Evolutionary conservation across 352 stramenopile genomes (phyloP), one percentile per base, ranked within the genome.

Genomic region (Phytophthora pini): DNA sequence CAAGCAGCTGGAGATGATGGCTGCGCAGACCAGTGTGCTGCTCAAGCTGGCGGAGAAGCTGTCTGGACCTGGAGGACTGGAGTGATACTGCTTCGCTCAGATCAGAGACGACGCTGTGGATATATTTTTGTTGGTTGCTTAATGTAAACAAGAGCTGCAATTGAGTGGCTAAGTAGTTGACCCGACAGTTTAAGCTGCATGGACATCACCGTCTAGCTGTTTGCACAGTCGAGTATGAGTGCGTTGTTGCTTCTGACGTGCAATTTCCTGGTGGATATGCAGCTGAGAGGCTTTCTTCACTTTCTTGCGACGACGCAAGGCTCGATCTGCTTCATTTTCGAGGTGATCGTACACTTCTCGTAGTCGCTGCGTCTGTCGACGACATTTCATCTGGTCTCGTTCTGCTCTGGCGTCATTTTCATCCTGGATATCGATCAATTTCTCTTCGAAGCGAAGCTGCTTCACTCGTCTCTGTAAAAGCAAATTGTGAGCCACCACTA

Each of bases 221-320:
- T 17, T 52, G 20, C 49, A 48, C 22, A 74, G 66, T 26, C 45
- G 46, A 6, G 17, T 15, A 43, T 67, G 58, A 13, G 77, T 76
- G 11, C 71, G 63, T 26, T 78, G 63, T 20, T 86, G 79, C 48
- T 87, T 83, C 22, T 73, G 72, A 0, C 57, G 67, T 43, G 61
- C 31, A 45, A 90, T 90, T 51, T 88, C 81, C 41, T 90, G 73
- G 50, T 80, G 70, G 54, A 90, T 86, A 36, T 76, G 58, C n/a
- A 90, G 56, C 32, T 88, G 79, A n/a, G 74, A 65, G 6, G 77
- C 80, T 61, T 88, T 90, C 36, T 77, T 80, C 9, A 79, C 61
- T 17, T 71, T 65, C 59, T 88, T 90, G 55, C 79, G 79, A 0
- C 77, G 70, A 6, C 75, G 72, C 15, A 90, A 67, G 10, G 79